Base-by-base conservation (phyloP, 768 basidiomycete genomes). In the Calocybe gangraenosa region DNA sequence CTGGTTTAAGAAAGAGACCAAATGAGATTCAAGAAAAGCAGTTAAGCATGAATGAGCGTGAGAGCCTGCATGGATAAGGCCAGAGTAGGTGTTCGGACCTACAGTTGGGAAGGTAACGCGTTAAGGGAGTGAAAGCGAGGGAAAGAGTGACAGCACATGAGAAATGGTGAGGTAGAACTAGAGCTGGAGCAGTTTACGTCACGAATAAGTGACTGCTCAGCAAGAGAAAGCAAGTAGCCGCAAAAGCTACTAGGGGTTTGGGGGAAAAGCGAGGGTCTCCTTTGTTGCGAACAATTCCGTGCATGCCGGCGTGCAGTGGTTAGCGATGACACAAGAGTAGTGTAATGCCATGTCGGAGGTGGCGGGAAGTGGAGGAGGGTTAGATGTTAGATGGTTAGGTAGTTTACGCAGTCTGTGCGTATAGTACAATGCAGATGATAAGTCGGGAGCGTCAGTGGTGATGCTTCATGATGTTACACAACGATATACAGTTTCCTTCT, bases 401-500 rank as follows among this genome's bases (percentile, higher is more conserved):
- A 23, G 33, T 33, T 17, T 42, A 40, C 7, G 35, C 32, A 19
- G 34, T 36, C 17, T 19, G 30, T 30, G 37, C 25, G 25, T 28
- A 19, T 15, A 19, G 30, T 39, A 20, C 33, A 33, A 19, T 18
- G 36, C 15, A 38, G 28, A 39, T 42, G 34, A 32, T 36, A 36
- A 28, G 25, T 11, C 25, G 25, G 6, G 6, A 28, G 25, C 11
- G 25, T 11, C 25, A 11, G n/a, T 31, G 33, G 8, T 40, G 46
- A 44, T 35, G 34, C 14, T 21, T 18, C 22, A 30, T 23, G 46
- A 15, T 47, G 46, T 21, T 48, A 48, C 47, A 48, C 31, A 44
- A 47, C 40, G 22, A 37, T 28, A 18, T 42, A 37, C 34, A 48
- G n/a, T 21, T 31, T 41, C 25, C 17, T 37, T 36, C 28, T 39